A percentile compares a stretch with the other conserved stretches of the same genome.
phyloP scores from a whole-genome alignment of 345 rosid genomes.

The Noccaea bulbosa region DNA sequence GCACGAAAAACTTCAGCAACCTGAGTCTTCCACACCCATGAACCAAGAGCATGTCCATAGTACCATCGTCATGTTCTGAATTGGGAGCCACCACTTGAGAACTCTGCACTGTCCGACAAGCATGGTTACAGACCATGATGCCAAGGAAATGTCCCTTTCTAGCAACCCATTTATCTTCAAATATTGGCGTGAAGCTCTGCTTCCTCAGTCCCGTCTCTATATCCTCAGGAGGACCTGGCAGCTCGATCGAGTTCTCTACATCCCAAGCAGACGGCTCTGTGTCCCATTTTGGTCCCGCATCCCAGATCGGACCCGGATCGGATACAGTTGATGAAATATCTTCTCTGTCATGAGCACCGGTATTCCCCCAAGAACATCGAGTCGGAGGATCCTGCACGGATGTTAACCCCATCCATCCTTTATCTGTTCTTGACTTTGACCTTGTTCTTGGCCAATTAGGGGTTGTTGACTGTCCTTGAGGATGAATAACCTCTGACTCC shows the following conservation, averaged over 20 bases:
- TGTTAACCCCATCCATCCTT: conserved; percentile 84
- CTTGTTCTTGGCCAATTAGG: conserved; percentile 98
- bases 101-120: conserved; percentile 95
- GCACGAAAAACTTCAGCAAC: conserved; percentile 80
- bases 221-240: conserved; percentile 84
- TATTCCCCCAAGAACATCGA: conserved; percentile 77
- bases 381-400: conserved; percentile 70
- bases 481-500: conserved; percentile 91
- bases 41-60: conserved; percentile 89
- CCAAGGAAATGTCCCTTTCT: conserved; percentile 89
- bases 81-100: conserved; percentile 95
- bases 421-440: conserved; percentile 89
- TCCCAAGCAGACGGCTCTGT: conserved; percentile 73
- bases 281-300: conserved; percentile 97
- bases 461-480: conserved; percentile 79
- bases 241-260: conserved; percentile 78
- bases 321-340: conserved; percentile 95
- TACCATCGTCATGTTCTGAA: conserved; percentile 85
- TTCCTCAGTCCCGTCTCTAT: conserved; percentile 61
- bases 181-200: conserved; percentile 55
- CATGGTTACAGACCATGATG: conserved; percentile 93
- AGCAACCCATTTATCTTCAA: conserved; percentile 74
- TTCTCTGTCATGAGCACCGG: conserved; percentile 79
- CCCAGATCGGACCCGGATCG: conserved; percentile 99
- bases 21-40: conserved; percentile 90